Evolutionary conservation across 306 rosid genomes (phyloP), one percentile per base, ranked within the genome.

Genomic region (Gleditsia sinensis): DNA sequence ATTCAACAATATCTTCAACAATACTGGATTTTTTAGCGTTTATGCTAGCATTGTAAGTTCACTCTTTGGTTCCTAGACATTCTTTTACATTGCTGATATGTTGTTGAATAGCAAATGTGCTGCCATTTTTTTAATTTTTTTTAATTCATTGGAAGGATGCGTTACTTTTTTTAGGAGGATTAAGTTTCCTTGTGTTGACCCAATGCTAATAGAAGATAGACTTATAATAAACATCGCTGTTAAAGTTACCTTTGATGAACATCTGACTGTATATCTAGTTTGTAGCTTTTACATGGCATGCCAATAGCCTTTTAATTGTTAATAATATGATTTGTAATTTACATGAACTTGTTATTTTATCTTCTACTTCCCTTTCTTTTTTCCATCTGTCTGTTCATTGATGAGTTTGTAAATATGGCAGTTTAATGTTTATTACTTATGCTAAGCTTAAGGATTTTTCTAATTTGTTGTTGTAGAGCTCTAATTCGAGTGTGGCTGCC

Each of bases 401-500:
- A 49, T 58, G 53, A 40, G 17, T 30, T 58, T 67, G 75, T 57
- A 9, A 3, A n/a, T 23, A 69, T 39, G 24, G 25, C 24, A 61
- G 40, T 46, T 54, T 67, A 17, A 40, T 71, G 34, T 21, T 48
- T 7, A 20, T 17, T 51, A 11, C 71, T 73, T 61, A 4, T 62
- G 12, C 46, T 71, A 49, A 78, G 23, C 53, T 54, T 80, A 61
- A 75, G 66, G 39, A 36, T 24, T 57, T 72, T 62, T 77, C 40
- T 20, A 53, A 64, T 58, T 46, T 83, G 51, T 80, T 65, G 56
- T 63, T 77, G 64, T 71, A 93, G 98, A 68, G 84, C 76, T 74
- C 90, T 42, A 87, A 80, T 9, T 93, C n/a, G n/a, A n/a, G n/a
- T n/a, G n/a, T n/a, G n/a, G n/a, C n/a, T n/a, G n/a, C n/a, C n/a